These are phyloP conservation scores for Fusarium paranaense DNA, from an alignment of 2,329 filamentous ascomycete genomes.

Conservation along the genomic window DNA sequence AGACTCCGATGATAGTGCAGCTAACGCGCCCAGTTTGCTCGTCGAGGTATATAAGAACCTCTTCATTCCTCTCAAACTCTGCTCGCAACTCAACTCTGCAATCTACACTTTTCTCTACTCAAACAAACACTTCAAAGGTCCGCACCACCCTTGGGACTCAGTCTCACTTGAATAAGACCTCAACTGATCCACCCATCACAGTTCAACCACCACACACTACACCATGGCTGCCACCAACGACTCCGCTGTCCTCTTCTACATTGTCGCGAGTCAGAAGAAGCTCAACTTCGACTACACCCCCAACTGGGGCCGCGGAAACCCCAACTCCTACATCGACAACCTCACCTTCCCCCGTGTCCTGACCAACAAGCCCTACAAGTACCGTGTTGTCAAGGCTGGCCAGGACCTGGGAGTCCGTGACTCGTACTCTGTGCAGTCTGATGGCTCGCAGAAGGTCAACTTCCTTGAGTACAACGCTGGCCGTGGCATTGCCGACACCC, in stretches of 20 bases:
- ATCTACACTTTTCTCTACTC: neutral
- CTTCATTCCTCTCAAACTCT: neutral
- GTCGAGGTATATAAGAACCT: neutral
- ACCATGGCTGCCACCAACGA: conserved; percentile 1
- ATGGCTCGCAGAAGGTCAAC: conserved; percentile 19
- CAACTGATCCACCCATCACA: neutral
- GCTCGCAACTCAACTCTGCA: neutral
- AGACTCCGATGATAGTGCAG: neutral
- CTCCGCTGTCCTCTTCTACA: neutral
- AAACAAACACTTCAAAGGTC: neutral
- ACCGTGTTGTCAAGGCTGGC: conserved; percentile 14
- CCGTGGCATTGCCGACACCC: conserved; percentile 10
- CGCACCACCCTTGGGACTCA: neutral
- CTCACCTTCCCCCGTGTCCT: conserved; percentile 15
- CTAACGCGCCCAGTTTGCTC: neutral
- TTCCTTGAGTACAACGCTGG: conserved; percentile 23
- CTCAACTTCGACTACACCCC: conserved; percentile 19
- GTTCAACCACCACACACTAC: neutral
- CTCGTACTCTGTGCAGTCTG: conserved; percentile 1
- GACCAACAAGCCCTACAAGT: conserved; percentile 19
- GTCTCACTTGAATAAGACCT: neutral
- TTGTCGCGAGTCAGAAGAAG: neutral
- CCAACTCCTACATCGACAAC: conserved; percentile 22
- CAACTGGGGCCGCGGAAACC: conserved; percentile 20
- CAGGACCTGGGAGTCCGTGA: conserved; percentile 7